Evolutionary conservation across 345 rosid genomes (phyloP), one percentile per base, ranked within the genome.

Genomic region (Reutealis trisperma): DNA sequence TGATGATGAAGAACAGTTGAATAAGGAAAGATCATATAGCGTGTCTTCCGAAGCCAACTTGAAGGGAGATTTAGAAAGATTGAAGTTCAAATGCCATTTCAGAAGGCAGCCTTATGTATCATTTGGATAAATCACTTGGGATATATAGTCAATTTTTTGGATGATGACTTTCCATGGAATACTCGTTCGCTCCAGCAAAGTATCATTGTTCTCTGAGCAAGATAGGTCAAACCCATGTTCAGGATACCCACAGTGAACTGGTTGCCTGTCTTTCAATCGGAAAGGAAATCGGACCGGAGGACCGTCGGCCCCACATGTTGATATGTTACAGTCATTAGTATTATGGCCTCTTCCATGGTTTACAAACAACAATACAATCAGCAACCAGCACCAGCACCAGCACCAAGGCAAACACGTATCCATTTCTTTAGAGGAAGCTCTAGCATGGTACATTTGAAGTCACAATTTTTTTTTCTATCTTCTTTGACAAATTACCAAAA

Each of bases 241-340:
- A 51, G 55, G 55, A 15, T 51, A 78, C 1, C 76, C 72, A 15
- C 81, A 64, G 14, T 41, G 37, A 12, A 71, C 16, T 10, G 77
- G 72, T 34, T 78, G 76, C 27, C 13, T 19, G 45, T 21, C 67
- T 58, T 27, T 58, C 42, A 73, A 13, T 2, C 73, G 47, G 54
- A 78, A 78, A 0, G 81, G 81, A 42, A 72, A 78, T 24, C 77
- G 72, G 73, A 78, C 34, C n/a, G 21, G 11, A 0, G 67, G 73
- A 49, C 77, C 81, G 4, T 1, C 6, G 3, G 15, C 15, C 21
- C 67, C 62, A 41, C 81, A 78, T 22, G 12, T n/a, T 19, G 49
- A 21, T 57, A 5, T 49, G 11, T 1, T 25, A 67, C 73, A 73
- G 0, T 44, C 73, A 14, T 27, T 27, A 27, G 1, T 27, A 27